Conservation (phyloP, 2,329 filamentous ascomycete species). For the Pseudopithomyces maydicus region DNA sequence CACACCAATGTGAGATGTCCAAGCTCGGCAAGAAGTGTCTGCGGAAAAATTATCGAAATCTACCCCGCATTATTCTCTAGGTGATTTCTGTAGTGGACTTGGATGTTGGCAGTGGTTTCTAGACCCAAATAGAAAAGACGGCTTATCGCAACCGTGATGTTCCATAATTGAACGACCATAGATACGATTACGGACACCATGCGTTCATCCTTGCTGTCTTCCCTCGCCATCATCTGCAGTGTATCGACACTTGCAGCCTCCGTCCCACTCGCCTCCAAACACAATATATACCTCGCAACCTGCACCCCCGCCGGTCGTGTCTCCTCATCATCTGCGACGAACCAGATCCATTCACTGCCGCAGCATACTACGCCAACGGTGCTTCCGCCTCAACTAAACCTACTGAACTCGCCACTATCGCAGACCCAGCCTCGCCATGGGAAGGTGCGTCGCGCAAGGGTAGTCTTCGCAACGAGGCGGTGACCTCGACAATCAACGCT, state of each 20-base stretch:
- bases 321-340: not conserved
- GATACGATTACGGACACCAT: too few species aligned
- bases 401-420: slow-evolving; percentile 8
- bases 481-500: not conserved
- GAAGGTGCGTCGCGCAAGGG: slow-evolving; percentile 6
- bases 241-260: not conserved
- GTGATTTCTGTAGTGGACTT: too few species aligned
- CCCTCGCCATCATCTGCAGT: too few species aligned
- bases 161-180: too few species aligned
- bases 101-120: too few species aligned
- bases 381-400: not conserved
- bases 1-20: too few species aligned
- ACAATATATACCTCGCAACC: slow-evolving; percentile 11
- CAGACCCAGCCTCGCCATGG: slow-evolving; percentile 10
- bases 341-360: slow-evolving; percentile 8
- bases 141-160: too few species aligned
- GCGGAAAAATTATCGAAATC: too few species aligned
- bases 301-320: slow-evolving; percentile 7
- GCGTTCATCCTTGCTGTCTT: too few species aligned
- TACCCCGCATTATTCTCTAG: too few species aligned
- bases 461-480: not conserved
- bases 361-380: slow-evolving; percentile 17
- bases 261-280: slow-evolving; percentile 3
- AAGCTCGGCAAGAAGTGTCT: too few species aligned
- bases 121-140: too few species aligned